phyloP scores from a whole-genome alignment of 257 asterid species.

The Forsythia suspensa region DNA sequence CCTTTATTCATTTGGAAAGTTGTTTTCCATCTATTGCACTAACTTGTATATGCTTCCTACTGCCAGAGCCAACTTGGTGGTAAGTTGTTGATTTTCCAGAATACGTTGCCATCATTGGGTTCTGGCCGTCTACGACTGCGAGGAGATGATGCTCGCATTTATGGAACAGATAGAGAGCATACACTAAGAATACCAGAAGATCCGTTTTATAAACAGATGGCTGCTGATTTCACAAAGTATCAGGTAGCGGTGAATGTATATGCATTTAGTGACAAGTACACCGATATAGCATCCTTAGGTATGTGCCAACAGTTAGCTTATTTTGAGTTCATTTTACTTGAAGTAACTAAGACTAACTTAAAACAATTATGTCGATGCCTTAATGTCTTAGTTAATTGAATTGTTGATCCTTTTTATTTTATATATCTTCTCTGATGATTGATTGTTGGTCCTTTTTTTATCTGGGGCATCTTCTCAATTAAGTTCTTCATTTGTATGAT shows the following conservation, averaged over 20 bases:
- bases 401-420: background rate
- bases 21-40: constrained; percentile 23
- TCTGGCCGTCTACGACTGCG: constrained; percentile 92
- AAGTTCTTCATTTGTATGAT: background rate
- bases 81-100: constrained; percentile 90
- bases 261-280: constrained; percentile 90
- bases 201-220: constrained; percentile 99
- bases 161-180: constrained; percentile 93
- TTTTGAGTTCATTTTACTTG: constrained; percentile 6
- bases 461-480: background rate
- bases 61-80: constrained; percentile 96
- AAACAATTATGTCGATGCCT: background rate
- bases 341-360: background rate
- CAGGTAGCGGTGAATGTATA: constrained; percentile 92
- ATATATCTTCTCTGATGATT: background rate
- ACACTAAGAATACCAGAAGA: constrained; percentile 84
- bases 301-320: constrained; percentile 18
- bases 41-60: constrained; percentile 27
- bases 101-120: constrained; percentile 88
- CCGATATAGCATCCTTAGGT: constrained; percentile 94
- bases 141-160: constrained; percentile 78
- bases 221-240: constrained; percentile 96
- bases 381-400: background rate
- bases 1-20: background rate
- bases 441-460: background rate